Conservation (phyloP, 352 stramenopile genomes). For the Globisporangium paroecandrum region DNA sequence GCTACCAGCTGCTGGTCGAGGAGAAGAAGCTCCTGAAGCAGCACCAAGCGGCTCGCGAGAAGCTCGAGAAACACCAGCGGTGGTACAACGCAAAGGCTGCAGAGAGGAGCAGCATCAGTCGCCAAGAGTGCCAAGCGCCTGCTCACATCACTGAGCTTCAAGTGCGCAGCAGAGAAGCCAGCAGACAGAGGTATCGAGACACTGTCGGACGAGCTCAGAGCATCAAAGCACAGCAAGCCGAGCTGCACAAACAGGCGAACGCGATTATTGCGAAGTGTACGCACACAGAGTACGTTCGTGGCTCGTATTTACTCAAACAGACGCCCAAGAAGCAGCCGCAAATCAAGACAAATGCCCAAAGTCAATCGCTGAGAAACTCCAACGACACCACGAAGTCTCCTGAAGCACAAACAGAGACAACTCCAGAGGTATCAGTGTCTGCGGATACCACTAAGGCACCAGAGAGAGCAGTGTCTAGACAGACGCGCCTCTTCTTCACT, state of each 20-base stretch:
- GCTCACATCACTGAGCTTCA: constrained; percentile 23
- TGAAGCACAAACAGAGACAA: neutral
- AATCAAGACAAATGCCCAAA: neutral
- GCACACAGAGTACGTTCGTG: constrained; percentile 30
- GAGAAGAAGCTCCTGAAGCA: constrained; percentile 21
- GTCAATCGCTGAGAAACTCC: neutral
- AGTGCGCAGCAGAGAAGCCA: neutral
- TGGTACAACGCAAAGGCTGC: constrained; percentile 33
- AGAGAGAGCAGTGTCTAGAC: neutral
- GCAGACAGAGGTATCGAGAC: neutral
- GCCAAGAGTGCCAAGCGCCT: constrained; percentile 5
- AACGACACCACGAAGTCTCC: neutral
- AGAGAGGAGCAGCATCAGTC: neutral
- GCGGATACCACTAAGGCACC: neutral
- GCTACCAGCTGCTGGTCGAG: constrained; percentile 27
- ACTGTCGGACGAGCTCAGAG: neutral
- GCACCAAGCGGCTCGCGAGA: constrained; percentile 12
- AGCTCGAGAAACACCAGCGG: constrained; percentile 26
- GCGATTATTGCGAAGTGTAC: constrained; percentile 22
- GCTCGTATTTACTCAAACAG: constrained; percentile 43
- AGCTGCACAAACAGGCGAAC: constrained; percentile 27
- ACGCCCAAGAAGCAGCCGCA: neutral
- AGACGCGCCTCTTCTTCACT: neutral
- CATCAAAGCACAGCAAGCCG: constrained; percentile 18
- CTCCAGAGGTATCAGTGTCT: neutral